Percentiles rank a stretch among this genome's conserved stretches.
Evolutionary conservation across 495 filamentous ascomycete genomes (phyloP).

Genomic region (Extremus antarcticus): DNA sequence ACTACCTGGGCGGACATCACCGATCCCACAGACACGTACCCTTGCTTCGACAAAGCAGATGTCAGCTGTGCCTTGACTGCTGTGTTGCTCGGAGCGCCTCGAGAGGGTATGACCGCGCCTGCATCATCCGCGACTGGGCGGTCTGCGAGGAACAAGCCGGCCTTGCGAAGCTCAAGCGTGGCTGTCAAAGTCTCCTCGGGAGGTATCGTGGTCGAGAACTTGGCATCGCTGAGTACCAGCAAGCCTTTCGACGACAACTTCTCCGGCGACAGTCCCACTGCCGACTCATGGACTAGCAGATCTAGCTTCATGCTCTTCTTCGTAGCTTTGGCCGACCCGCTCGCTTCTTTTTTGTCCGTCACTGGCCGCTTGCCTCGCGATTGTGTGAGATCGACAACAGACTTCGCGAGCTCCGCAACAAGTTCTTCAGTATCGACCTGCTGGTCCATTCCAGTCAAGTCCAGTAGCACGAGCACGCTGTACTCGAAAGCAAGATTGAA

Average conservation of each 20-base stretch:
- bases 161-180: constrained; percentile 60
- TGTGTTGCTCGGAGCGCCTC: constrained; percentile 23
- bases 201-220: constrained; percentile 51
- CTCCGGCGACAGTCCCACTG: constrained; percentile 77
- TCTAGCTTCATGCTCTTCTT: constrained; percentile 55
- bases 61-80: constrained; percentile 46
- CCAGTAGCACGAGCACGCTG: constrained; percentile 67
- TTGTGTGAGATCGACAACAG: constrained; percentile 37
- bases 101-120: background rate
- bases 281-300: constrained; percentile 62
- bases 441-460: constrained; percentile 58
- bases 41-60: constrained; percentile 51
- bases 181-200: constrained; percentile 49
- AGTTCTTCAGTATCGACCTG: constrained; percentile 61
- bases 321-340: constrained; percentile 15
- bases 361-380: background rate
- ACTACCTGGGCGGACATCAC: constrained; percentile 66
- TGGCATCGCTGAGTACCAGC: constrained; percentile 66
- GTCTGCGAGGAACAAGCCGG: constrained; percentile 73
- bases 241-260: constrained; percentile 60
- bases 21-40: constrained; percentile 74
- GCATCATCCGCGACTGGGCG: constrained; percentile 45
- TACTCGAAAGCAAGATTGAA: constrained; percentile 77
- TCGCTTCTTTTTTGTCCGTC: background rate
- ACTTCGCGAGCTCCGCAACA: constrained; percentile 63